Base-by-base conservation (phyloP, 148 eudicot genomes). In the Amaranthus hypochondriacus region DNA sequence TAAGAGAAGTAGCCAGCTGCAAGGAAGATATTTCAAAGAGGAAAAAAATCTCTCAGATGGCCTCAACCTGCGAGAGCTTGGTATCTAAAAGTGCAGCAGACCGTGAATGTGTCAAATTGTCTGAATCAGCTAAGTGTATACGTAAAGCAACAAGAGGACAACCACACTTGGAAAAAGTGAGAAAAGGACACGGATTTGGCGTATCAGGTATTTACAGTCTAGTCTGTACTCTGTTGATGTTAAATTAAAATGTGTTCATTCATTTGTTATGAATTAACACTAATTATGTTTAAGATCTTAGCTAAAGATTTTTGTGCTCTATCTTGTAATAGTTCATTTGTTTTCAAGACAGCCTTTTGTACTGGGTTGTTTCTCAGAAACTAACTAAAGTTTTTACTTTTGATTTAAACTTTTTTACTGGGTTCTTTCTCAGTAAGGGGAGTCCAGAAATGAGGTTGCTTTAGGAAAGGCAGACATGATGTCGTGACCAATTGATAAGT, bases 141-240 rank as follows among this genome's bases (percentile, higher is more conserved):
- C 55, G 77, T 73, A 84, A 80, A 82, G 64, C 68, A 51, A 80
- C 85, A 66, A 78, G 66, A 73, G 96, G 90, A 63, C 87, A 89
- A 66, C 59, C 75, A 44, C 76, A 74, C 69, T 74, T 83, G 50
- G 80, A 79, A 72, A 71, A 79, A 69, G 81, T 80, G 68, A 80
- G 76, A 70, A 84, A 81, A 59, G 87, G 81, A 44, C 84, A 73
- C 68, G 72, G 66, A 69, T 67, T 64, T 55, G 81, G 85, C 66
- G 88, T 86, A 48, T 70, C 88, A 79, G 83, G 96, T 89, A 87
- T 43, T 81, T 82, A 3, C n/a, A 13, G 13, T 2, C 39, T 43
- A 48, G 44, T 43, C 12, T 8, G 9, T 67, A 57, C 44, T 56
- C 9, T 66, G 13, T 47, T 44, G 28, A 46, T 60, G 54, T 14